Base-by-base conservation (phyloP, 176 grass and related monocot species). In the Stipa capillata region DNA sequence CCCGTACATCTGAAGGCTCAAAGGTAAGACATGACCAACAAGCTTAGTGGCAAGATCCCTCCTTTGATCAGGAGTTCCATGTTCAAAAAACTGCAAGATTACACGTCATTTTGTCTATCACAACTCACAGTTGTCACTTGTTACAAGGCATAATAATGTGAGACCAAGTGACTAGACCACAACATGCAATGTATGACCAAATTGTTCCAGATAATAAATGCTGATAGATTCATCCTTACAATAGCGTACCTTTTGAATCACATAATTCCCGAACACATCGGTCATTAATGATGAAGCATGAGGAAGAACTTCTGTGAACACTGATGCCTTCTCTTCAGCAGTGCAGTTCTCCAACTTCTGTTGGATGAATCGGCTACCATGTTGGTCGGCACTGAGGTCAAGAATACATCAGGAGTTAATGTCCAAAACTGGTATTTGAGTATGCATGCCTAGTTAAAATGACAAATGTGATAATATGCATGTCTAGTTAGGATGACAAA, bases 221-320 rank as follows among this genome's bases (percentile, higher is more conserved):
- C n/a, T n/a, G n/a, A n/a, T n/a, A n/a, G n/a, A n/a, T n/a, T n/a
- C n/a, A n/a, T n/a, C n/a, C n/a, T n/a, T n/a, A n/a, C 1, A 74
- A 45, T 27, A 24, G 6, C 39, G 62, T 85, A 98, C 95, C 91
- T 98, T 98, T 86, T 98, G 95, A 74, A 98, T 94, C 48, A 98
- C 95, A 88, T 98, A 98, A 80, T 98, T 98, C 52, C 95, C 95
- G 55, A 98, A 98, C 11, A 98, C 95, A 73, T 98, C 92, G 36
- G 51, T 98, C 92, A 98, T 98, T 40, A 98, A 86, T 7, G 83
- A 69, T 67, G 90, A 74, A 79, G 90, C 83, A 59, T 94, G 85
- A 69, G 95, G 90, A 78, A 98, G 80, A 75, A 98, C 83, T 81
- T 98, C 92, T 5, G 57, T 67, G 82, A 98, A 94, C 64, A 92